Percentiles rank a stretch among this genome's conserved stretches.
Conservation (phyloP, 306 rosid species). For the Pyrus pyrifolia region DNA sequence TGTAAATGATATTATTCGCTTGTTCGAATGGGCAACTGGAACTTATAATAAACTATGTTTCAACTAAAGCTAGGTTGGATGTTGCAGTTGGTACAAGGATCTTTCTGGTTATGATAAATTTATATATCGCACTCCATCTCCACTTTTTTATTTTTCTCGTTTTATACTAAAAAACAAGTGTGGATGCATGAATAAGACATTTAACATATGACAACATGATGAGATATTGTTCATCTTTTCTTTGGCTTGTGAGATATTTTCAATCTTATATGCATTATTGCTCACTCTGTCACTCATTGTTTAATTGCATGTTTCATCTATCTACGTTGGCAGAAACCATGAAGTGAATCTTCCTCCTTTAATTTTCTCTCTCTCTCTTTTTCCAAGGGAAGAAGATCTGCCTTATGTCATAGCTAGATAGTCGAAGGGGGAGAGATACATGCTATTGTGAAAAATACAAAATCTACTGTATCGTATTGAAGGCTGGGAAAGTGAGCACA, state of each 20-base stretch:
- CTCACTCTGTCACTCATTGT: neutral
- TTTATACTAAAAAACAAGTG: neutral
- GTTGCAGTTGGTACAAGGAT: neutral
- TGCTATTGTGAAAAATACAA: neutral
- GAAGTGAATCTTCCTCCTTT: neutral
- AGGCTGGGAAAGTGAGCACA: neutral
- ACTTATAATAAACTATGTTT: neutral
- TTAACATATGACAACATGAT: neutral
- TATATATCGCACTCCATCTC: neutral
- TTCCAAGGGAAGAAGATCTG: neutral
- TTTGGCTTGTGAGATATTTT: neutral
- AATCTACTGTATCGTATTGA: neutral
- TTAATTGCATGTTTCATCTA: neutral
- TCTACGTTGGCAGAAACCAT: too few relatives aligned
- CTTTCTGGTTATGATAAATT: neutral
- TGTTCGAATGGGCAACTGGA: neutral
- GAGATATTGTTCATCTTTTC: neutral
- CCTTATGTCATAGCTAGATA: too few relatives aligned
- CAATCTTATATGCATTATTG: neutral
- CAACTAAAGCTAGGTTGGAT: neutral
- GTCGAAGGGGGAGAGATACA: too few relatives aligned
- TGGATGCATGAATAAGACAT: neutral
- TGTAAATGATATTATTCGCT: neutral
- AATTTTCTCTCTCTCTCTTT: too few relatives aligned
- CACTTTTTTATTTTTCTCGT: neutral